A percentile compares a stretch with the other conserved stretches of the same genome.
Evolutionary conservation across 1,284 basidiomycete genomes (phyloP).

Genomic region (Trichosporon asahii): DNA sequence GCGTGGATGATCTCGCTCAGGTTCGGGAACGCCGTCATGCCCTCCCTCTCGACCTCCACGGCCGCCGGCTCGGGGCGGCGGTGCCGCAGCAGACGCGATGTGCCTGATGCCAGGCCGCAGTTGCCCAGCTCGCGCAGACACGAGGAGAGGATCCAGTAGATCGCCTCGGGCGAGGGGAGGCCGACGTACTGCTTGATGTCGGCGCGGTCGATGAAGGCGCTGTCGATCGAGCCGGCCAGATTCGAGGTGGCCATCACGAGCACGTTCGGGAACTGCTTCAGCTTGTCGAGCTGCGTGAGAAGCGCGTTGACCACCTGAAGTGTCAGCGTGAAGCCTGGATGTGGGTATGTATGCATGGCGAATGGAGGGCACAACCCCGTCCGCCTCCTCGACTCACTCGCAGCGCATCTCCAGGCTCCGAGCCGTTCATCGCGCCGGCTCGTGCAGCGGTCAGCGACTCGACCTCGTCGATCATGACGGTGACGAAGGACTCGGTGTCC

Average conservation of each 20-base stretch:
- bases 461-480: slow-evolving; percentile 96
- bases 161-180: slow-evolving; percentile 79
- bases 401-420: slow-evolving; percentile 92
- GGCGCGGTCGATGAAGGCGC: slow-evolving; percentile 92
- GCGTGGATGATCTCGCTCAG: not conserved
- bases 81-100: slow-evolving; percentile 54
- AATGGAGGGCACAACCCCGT: too few species aligned
- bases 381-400: slow-evolving; percentile 58
- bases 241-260: slow-evolving; percentile 97
- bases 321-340: too few species aligned
- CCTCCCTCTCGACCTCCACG: not conserved
- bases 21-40: slow-evolving; percentile 8
- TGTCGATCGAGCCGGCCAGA: slow-evolving; percentile 88
- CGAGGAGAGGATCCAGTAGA: slow-evolving; percentile 87
- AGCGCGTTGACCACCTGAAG: slow-evolving; percentile 93
- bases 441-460: slow-evolving; percentile 92
- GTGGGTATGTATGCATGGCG: too few species aligned
- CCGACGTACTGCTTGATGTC: slow-evolving; percentile 96
- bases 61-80: not conserved
- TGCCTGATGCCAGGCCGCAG: slow-evolving; percentile 64
- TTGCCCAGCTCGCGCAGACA: slow-evolving; percentile 76
- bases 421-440: slow-evolving; percentile 87
- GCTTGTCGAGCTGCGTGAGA: slow-evolving; percentile 92
- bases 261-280: slow-evolving; percentile 88
- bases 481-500: slow-evolving; percentile 84